Evolutionary conservation across 1,284 basidiomycete genomes (phyloP).

Genomic region (Sporisorium sorghi): DNA sequence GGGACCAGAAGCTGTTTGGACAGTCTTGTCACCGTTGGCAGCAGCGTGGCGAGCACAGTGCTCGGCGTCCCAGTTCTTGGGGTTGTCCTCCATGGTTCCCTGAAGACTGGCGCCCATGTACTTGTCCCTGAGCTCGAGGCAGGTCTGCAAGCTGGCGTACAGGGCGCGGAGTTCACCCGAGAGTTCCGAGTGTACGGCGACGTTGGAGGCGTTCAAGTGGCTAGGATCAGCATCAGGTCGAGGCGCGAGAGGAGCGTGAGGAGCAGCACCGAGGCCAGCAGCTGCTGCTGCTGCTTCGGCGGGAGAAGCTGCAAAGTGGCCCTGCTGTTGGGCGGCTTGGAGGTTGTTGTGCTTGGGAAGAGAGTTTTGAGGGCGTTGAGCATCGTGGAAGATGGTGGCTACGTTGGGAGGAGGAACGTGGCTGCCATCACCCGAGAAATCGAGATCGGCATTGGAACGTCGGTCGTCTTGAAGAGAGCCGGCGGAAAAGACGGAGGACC

Average conservation of each 20-base stretch:
- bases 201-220: slow-evolving; percentile 33
- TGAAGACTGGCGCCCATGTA: slow-evolving; percentile 67
- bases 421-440: slow-evolving; percentile 48
- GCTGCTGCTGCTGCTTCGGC: slow-evolving; percentile 58
- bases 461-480: slow-evolving; percentile 39
- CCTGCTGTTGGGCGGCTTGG: slow-evolving; percentile 19
- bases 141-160: slow-evolving; percentile 62
- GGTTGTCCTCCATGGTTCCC: slow-evolving; percentile 64
- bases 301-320: slow-evolving; percentile 54
- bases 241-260: slow-evolving; percentile 17
- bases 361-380: slow-evolving; percentile 9
- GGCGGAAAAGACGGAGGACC: slow-evolving; percentile 38
- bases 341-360: slow-evolving; percentile 27
- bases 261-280: slow-evolving; percentile 55
- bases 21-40: slow-evolving; percentile 8
- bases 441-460: slow-evolving; percentile 46
- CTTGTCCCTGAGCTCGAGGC: slow-evolving; percentile 66
- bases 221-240: slow-evolving; percentile 15
- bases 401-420: slow-evolving; percentile 51
- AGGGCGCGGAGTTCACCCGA: slow-evolving; percentile 61
- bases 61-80: slow-evolving; percentile 69
- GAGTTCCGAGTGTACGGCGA: slow-evolving; percentile 51
- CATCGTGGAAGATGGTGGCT: slow-evolving; percentile 40
- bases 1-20: slow-evolving; percentile 9
- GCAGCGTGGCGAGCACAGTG: slow-evolving; percentile 53